phyloP scores from a whole-genome alignment of 805 yeast genomes.

The Candida maris region DNA sequence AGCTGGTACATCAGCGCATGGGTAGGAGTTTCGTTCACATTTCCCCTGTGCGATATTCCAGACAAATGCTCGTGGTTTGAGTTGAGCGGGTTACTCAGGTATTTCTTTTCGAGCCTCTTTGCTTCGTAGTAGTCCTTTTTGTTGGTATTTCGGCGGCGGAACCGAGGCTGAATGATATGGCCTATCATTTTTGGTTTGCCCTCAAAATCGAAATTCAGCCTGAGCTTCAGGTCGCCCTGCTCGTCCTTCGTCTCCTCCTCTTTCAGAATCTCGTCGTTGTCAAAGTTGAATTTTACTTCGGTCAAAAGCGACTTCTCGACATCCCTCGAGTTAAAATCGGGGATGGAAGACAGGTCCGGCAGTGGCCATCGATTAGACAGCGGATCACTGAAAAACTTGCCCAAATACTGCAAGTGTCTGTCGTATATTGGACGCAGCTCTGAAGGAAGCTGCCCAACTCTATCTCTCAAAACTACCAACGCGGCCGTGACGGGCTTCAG shows the following conservation, averaged over 20 bases:
- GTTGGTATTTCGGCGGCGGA: slow-evolving; percentile 16
- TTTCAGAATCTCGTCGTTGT: slow-evolving; percentile 42
- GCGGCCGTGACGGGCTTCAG: slow-evolving; percentile 75
- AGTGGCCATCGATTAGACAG: slow-evolving; percentile 61
- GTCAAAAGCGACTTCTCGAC: slow-evolving; percentile 75
- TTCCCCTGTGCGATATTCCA: slow-evolving; percentile 32
- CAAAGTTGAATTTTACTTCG: slow-evolving; percentile 65
- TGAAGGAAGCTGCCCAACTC: slow-evolving; percentile 78
- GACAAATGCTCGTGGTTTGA: slow-evolving; percentile 29
- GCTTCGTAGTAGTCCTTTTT: slow-evolving; percentile 47
- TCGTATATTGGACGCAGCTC: slow-evolving; percentile 73
- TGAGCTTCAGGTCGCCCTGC: slow-evolving; percentile 13
- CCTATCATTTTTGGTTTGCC: slow-evolving; percentile 29
- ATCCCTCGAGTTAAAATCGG: slow-evolving; percentile 62
- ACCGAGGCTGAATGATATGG: slow-evolving; percentile 31
- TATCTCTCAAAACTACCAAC: slow-evolving; percentile 73
- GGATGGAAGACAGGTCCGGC: slow-evolving; percentile 66
- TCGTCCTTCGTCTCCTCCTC: slow-evolving; percentile 25
- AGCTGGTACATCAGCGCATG: slow-evolving; percentile 61
- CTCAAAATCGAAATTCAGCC: slow-evolving; percentile 21
- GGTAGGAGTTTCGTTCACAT: slow-evolving; percentile 42
- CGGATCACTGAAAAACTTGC: slow-evolving; percentile 49
- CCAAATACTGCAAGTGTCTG: slow-evolving; percentile 58
- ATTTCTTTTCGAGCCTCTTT: slow-evolving; percentile 62
- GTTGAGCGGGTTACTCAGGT: slow-evolving; percentile 64